Conservation (phyloP, 2,329 filamentous ascomycete species). For the Pseudogymnoascus sp. region DNA sequence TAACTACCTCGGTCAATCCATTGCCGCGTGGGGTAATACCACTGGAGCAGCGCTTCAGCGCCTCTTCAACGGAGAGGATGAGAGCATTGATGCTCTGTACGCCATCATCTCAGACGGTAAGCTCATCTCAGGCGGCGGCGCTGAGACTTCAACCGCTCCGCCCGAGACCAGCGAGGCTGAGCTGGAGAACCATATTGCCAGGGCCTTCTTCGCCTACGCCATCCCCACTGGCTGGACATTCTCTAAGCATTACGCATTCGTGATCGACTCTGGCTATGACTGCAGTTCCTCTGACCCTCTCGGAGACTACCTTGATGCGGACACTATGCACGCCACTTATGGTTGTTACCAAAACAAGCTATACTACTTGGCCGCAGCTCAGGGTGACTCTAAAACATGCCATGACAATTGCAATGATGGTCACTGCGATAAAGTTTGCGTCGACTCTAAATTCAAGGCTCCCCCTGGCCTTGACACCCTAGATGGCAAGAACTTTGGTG, state of each 20-base stretch:
- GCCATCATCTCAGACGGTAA: slow-evolving; percentile 26
- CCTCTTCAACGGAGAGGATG: slow-evolving; percentile 23
- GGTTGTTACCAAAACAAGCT: slow-evolving; percentile 11
- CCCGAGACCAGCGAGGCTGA: neutral
- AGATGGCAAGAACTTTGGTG: slow-evolving; percentile 20
- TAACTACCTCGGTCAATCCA: slow-evolving; percentile 23
- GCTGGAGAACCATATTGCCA: slow-evolving; percentile 16
- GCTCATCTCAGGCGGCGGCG: slow-evolving; percentile 19
- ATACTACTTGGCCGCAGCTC: slow-evolving; percentile 29
- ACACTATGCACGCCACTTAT: neutral
- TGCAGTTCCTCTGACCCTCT: slow-evolving; percentile 16
- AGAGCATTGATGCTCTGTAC: slow-evolving; percentile 21
- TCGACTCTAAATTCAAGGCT: slow-evolving; percentile 19
- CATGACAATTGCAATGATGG: too few species aligned
- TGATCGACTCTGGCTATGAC: slow-evolving; percentile 28
- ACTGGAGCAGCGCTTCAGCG: neutral
- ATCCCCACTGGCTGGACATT: slow-evolving; percentile 29
- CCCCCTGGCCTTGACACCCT: slow-evolving; percentile 27
- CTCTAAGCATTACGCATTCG: slow-evolving; percentile 25
- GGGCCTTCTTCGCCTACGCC: slow-evolving; percentile 26
- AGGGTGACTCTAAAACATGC: slow-evolving; percentile 18
- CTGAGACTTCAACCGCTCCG: neutral
- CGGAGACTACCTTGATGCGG: neutral
- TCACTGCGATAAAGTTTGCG: too few species aligned
- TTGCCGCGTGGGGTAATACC: slow-evolving; percentile 21